Evolutionary conservation across 345 rosid species (phyloP), one percentile per base, ranked within the genome.

Genomic region (Eucalyptus globulus): DNA sequence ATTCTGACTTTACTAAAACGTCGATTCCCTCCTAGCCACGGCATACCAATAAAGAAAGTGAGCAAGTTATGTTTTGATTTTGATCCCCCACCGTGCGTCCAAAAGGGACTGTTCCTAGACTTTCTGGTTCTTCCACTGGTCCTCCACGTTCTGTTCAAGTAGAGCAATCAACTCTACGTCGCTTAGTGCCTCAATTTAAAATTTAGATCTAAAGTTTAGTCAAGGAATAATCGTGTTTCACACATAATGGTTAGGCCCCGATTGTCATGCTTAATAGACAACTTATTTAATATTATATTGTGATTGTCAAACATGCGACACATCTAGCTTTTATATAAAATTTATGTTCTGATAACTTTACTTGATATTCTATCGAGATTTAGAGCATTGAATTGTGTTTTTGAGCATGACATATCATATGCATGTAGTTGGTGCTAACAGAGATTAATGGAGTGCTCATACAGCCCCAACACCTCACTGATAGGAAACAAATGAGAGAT

Each of bases 231-330:
- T n/a, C n/a, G n/a, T n/a, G n/a, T n/a, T n/a, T n/a, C n/a, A n/a
- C n/a, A n/a, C n/a, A n/a, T n/a, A n/a, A n/a, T n/a, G n/a, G n/a
- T n/a, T n/a, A n/a, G n/a, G n/a, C n/a, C n/a, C n/a, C n/a, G n/a
- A n/a, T n/a, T n/a, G n/a, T n/a, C 34, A 2, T 62, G 69, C 69
- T 67, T 1, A 7, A n/a, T 14, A 60, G 69, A 53, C 2, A 29
- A 29, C 34, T 27, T 29, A 62, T 27, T 62, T 27, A 62, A 62
- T 13, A 62, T 62, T 29, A 7, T 34, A 69, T 31, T 17, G 0
- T 5, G 12, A 8, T 15, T 0, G 6, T 67, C 2, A 12, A 19
- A 31, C 8, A 31, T 12, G 0, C 21, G 2, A 4, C 40, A 5
- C 21, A 8, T 16, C 22, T 16, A 37, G 0, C 22, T 67, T 31